A percentile compares a stretch with the other conserved stretches of the same genome.
Conservation (phyloP, 2,329 filamentous ascomycete genomes). For the Orbilia ellipsospora region DNA sequence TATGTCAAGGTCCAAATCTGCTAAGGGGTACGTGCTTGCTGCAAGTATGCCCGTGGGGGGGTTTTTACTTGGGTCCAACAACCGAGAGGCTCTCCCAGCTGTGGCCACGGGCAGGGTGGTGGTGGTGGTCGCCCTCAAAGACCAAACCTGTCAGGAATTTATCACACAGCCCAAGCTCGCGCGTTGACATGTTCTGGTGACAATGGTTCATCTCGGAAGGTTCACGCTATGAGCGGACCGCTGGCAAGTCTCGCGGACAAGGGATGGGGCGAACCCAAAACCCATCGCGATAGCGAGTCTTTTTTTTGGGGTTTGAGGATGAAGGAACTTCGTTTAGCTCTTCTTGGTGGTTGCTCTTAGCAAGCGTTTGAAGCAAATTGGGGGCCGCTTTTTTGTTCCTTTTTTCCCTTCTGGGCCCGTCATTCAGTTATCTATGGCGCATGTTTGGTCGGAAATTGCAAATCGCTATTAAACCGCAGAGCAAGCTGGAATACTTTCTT, state of each 20-base stretch:
- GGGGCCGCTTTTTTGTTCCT: conserved; percentile 40
- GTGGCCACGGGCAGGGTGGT: conserved; percentile 41
- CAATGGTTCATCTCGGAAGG: conserved; percentile 23
- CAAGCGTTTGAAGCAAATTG: conserved; percentile 9
- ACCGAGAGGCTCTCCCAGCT: conserved; percentile 53
- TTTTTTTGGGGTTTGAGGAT: too few species aligned
- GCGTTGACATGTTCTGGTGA: conserved; percentile 17
- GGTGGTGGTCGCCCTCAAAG: conserved; percentile 33
- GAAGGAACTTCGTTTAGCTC: conserved; percentile 28
- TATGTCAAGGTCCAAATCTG: conserved; percentile 55
- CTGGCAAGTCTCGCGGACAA: conserved; percentile 49
- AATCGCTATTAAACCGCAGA: conserved; percentile 52
- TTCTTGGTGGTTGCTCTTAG: not conserved
- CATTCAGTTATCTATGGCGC: conserved; percentile 51
- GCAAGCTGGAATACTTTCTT: conserved; percentile 4
- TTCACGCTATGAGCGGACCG: conserved; percentile 43
- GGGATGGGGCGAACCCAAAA: conserved; percentile 51
- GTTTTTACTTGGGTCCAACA: conserved; percentile 53
- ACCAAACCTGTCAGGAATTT: conserved; percentile 55
- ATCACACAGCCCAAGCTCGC: conserved; percentile 42
- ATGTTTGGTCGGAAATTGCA: conserved; percentile 54
- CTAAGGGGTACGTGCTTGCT: conserved; percentile 56
- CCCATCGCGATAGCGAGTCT: conserved; percentile 38
- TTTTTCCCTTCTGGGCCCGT: conserved; percentile 12
- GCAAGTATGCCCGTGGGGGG: conserved; percentile 54